Evolutionary conservation across 768 basidiomycete genomes (phyloP).

Genomic region (Coprinopsis strossmayeri): DNA sequence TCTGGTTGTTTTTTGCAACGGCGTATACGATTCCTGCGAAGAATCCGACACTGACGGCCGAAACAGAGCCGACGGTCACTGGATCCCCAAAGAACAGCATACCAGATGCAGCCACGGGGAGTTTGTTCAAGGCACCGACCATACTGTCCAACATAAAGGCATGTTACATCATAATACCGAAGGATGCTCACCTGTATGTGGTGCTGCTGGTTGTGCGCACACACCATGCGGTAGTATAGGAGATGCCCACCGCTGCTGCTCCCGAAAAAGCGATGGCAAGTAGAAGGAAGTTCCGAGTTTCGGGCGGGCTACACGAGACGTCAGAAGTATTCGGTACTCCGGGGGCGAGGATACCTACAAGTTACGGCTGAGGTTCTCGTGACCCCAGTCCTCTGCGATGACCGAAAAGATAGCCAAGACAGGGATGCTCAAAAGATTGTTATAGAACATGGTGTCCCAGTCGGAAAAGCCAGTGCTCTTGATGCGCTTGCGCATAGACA

Average conservation of each 20-base stretch:
- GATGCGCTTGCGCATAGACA: conserved; percentile 95
- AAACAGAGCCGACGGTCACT: conserved; percentile 82
- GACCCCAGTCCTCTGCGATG: conserved; percentile 84
- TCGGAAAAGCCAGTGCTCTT: conserved; percentile 93
- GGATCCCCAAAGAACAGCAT: conserved; percentile 95
- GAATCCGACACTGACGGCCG: conserved; percentile 84
- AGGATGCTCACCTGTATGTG: conserved; percentile 75
- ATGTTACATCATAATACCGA: background rate
- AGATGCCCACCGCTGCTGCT: conserved; percentile 96
- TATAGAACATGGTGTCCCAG: conserved; percentile 99
- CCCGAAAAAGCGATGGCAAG: conserved; percentile 93
- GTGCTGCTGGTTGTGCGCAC: conserved; percentile 93
- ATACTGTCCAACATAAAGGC: conserved; percentile 44
- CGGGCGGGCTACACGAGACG: conserved; percentile 56
- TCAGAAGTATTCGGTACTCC: background rate
- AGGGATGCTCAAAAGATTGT: conserved; percentile 93
- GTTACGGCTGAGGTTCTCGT: conserved; percentile 67
- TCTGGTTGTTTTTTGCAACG: conserved; percentile 91
- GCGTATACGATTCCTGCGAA: conserved; percentile 90
- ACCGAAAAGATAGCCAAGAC: conserved; percentile 79
- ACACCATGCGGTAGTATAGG: conserved; percentile 98
- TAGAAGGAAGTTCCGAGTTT: conserved; percentile 71
- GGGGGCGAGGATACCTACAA: conserved; percentile 59
- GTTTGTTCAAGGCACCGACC: conserved; percentile 96
- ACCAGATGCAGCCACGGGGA: conserved; percentile 97